A percentile compares a stretch with the other conserved stretches of the same genome.
phyloP scores from a whole-genome alignment of 2,329 filamentous ascomycete species.

The Bipolaris oryzae region DNA sequence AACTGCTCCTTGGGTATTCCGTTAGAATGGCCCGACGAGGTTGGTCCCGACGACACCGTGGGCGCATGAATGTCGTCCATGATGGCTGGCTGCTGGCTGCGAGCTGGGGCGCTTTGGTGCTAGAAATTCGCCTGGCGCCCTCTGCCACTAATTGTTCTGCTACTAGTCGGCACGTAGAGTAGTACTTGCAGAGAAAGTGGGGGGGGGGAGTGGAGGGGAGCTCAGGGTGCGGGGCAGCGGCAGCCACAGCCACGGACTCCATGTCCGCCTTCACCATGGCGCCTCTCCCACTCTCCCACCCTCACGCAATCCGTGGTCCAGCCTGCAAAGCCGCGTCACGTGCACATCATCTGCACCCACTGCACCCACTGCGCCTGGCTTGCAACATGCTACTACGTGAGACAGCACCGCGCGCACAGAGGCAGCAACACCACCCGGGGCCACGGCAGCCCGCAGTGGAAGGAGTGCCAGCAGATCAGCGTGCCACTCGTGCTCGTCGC shows the following conservation, averaged over 20 bases:
- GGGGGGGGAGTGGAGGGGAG: constrained; percentile 14
- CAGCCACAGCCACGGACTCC: neutral
- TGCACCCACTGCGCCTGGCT: too few species aligned
- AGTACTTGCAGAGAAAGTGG: neutral
- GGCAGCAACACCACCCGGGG: neutral
- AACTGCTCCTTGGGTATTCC: constrained; percentile 66
- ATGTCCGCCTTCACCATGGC: neutral
- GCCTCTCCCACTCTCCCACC: neutral
- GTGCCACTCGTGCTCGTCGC: neutral
- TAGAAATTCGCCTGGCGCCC: too few species aligned
- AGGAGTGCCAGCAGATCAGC: neutral
- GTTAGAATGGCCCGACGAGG: constrained; percentile 63
- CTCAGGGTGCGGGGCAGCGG: constrained; percentile 8
- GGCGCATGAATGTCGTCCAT: constrained; percentile 73
- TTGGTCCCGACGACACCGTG: constrained; percentile 79
- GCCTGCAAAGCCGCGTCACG: neutral
- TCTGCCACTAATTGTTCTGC: neutral
- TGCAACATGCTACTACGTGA: neutral
- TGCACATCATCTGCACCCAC: too few species aligned
- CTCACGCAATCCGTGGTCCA: neutral
- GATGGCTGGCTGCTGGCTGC: constrained; percentile 12
- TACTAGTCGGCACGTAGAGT: neutral
- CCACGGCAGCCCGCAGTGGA: neutral
- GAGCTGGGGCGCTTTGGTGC: too few species aligned
- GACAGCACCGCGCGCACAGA: neutral